phyloP scores from a whole-genome alignment of 2,329 filamentous ascomycete genomes.

The Dryadomyces quercivorus region DNA sequence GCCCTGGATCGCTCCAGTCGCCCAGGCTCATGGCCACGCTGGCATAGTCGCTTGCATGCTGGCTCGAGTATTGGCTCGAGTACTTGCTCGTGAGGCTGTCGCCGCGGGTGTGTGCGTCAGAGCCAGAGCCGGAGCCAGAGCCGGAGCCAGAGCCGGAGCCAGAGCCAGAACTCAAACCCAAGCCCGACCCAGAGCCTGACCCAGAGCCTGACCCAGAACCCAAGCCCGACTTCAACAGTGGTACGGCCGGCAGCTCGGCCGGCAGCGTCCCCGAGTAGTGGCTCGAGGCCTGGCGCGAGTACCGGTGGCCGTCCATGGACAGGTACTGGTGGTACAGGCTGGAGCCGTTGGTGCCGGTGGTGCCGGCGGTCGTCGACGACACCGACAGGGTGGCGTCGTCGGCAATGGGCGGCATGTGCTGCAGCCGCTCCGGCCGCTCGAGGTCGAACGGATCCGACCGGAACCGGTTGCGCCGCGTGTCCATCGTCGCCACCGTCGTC shows the following conservation, averaged over 20 bases:
- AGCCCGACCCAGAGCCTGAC: too few species aligned
- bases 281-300: background rate
- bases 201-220: too few species aligned
- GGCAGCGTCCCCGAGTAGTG: too few species aligned
- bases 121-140: background rate
- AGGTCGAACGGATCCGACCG: slow-evolving; percentile 54
- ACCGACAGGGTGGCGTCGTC: slow-evolving; percentile 4
- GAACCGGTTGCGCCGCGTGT: slow-evolving; percentile 35
- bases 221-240: too few species aligned
- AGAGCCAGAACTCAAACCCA: too few species aligned
- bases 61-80: slow-evolving; percentile 39
- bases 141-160: slow-evolving; percentile 1
- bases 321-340: slow-evolving; percentile 2
- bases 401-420: slow-evolving; percentile 13
- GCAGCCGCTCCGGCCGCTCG: slow-evolving; percentile 37
- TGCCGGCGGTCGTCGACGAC: slow-evolving; percentile 18
- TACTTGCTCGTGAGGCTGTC: slow-evolving; percentile 34
- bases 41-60: slow-evolving; percentile 34
- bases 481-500: slow-evolving; percentile 26
- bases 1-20: slow-evolving; percentile 41
- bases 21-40: slow-evolving; percentile 31
- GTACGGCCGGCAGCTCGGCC: too few species aligned
- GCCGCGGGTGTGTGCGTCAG: slow-evolving; percentile 22
- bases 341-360: slow-evolving; percentile 9
- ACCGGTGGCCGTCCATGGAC: background rate